These are phyloP conservation scores for Camelina laxa DNA, from an alignment of 345 rosid species.

Conservation along the genomic window DNA sequence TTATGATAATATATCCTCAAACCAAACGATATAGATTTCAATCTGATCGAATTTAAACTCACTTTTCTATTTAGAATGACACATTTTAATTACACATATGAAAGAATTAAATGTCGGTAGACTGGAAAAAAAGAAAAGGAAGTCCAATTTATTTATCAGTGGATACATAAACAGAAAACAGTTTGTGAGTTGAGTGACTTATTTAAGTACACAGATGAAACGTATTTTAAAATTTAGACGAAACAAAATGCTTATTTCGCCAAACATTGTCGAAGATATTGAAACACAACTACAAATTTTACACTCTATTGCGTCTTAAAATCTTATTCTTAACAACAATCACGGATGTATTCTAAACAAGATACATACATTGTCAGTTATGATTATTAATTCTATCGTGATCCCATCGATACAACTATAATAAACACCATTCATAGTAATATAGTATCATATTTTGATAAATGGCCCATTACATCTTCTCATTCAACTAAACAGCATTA, in stretches of 20 bases:
- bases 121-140: not conserved
- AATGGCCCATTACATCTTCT: conserved; percentile 15
- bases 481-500: conserved; percentile 10
- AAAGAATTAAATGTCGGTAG: not conserved
- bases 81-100: not conserved
- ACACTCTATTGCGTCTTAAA: too few relatives aligned
- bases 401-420: not conserved
- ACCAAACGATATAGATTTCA: not conserved
- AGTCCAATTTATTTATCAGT: not conserved
- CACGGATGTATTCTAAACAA: too few relatives aligned
- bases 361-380: not conserved
- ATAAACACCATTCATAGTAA: conserved; percentile 12
- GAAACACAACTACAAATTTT: not conserved
- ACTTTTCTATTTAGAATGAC: too few relatives aligned
- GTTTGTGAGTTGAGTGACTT: too few relatives aligned
- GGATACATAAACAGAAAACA: not conserved
- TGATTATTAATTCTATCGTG: not conserved
- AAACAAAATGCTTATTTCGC: too few relatives aligned
- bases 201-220: too few relatives aligned
- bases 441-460: conserved; percentile 4
- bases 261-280: not conserved
- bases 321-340: too few relatives aligned
- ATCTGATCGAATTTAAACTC: not conserved
- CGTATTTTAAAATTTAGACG: not conserved
- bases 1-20: not conserved